Conservation (phyloP, 169 alveolate species). For the Eimeria brunetti region DNA sequence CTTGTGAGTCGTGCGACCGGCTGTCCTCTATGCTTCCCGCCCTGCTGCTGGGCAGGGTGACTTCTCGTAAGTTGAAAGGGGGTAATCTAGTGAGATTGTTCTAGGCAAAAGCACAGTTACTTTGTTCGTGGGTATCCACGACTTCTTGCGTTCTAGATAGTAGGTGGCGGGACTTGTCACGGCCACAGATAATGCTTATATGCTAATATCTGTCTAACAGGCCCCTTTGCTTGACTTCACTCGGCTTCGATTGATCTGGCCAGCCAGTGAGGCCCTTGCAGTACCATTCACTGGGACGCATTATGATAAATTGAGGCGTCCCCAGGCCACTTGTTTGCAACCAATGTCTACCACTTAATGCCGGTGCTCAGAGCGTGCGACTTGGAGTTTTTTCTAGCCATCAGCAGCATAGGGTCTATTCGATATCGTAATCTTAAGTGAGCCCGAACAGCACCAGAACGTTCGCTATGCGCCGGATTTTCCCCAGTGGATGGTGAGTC, state of each 20-base stretch:
- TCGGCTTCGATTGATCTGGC: not conserved
- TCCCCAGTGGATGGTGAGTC: conserved; percentile 48
- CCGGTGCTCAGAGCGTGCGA: conserved; percentile 14
- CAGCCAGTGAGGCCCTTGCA: not conserved
- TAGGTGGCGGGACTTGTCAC: not conserved
- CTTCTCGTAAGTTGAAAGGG: not conserved
- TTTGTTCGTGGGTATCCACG: not conserved
- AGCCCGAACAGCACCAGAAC: not conserved
- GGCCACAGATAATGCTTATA: not conserved
- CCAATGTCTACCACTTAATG: not conserved
- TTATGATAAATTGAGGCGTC: not conserved
- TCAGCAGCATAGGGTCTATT: not conserved
- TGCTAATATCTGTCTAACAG: no score
- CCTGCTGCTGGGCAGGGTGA: not conserved
- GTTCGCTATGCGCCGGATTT: not conserved
- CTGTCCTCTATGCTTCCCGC: not conserved
- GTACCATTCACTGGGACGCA: not conserved
- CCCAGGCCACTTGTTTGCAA: not conserved
- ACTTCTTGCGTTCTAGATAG: conserved; percentile 4
- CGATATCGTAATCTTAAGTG: not conserved
- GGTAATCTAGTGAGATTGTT: not conserved
- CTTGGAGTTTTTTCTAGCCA: not conserved
- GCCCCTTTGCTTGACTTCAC: not conserved
- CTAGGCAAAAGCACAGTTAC: not conserved
- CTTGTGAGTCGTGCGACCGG: not conserved